Evolutionary conservation across 108 stramenopile genomes (phyloP), one percentile per base, ranked within the genome.

Genomic region (Skeletonema marinoi): DNA sequence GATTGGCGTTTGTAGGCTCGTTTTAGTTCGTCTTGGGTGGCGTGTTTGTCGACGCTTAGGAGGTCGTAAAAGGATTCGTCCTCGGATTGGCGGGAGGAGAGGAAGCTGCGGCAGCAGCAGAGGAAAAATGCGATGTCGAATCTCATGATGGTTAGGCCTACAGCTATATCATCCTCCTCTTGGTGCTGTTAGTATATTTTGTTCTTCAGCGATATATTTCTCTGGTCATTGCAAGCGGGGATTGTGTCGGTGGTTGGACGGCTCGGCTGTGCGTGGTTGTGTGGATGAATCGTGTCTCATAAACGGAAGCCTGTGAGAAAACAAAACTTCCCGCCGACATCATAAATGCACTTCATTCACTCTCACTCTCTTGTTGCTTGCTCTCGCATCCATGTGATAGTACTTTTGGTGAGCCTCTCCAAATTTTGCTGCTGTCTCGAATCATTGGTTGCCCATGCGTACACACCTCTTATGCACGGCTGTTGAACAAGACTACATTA

Each of bases 1-100:
- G 87, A 87, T 83, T 93, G 90, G 29, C 88, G 85, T 69, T 97
- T 97, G 87, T 98, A 98, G 32, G 97, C 96, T 36, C 88, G 75
- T 69, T 97, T 98, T 66, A 99, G 95, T 68, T 97, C 97, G 4
- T 96, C 95, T 19, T 65, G 75, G 13, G 84, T 70, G 19, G 96
- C 95, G 61, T 92, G 84, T 17, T 70, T 50, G 41, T 88, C 83
- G 10, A 95, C 75, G 39, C 74, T 83, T 11, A 98, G 81, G 41
- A 96, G 73, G 7, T 74, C 73, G 84, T 98, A 98, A 84, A 88
- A 97, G 71, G 90, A 82, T 39, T 88, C 82, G 11, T 77, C 88
- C 33, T 85, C 79, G 16, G 51, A 62, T 32, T 77, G 74, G 59
- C 48, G 73, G 75, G 70, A 71, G 73, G 51, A 72, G 12, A 96